phyloP scores from a whole-genome alignment of 2,329 filamentous ascomycete genomes.

The Talaromyces sp. region DNA sequence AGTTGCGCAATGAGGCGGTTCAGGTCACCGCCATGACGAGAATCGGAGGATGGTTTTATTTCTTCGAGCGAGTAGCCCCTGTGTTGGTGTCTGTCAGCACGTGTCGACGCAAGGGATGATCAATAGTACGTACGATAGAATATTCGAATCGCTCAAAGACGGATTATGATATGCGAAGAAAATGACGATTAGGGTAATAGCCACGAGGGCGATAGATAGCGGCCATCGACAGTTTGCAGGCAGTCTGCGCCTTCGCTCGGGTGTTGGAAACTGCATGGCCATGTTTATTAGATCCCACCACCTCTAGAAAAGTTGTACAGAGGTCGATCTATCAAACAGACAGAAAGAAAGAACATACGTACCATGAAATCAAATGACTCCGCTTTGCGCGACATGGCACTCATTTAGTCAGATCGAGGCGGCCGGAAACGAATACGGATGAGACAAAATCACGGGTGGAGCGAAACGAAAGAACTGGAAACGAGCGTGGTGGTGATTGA shows the following conservation, averaged over 20 bases:
- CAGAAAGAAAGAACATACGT: background rate
- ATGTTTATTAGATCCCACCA: background rate
- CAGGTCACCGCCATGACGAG: constrained; percentile 12
- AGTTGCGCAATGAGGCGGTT: constrained; percentile 15
- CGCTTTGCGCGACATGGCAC: constrained; percentile 17
- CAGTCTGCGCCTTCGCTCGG: constrained; percentile 19
- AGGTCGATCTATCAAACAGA: background rate
- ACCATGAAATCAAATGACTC: constrained; percentile 16
- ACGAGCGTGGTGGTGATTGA: background rate
- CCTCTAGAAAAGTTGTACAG: background rate
- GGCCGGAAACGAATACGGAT: background rate
- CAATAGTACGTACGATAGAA: constrained; percentile 14
- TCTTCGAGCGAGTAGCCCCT: constrained; percentile 15
- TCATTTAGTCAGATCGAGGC: background rate
- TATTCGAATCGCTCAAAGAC: constrained; percentile 10
- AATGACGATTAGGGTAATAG: constrained; percentile 9
- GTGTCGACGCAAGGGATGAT: constrained; percentile 6
- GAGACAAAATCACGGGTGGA: background rate
- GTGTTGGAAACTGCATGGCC: constrained; percentile 12
- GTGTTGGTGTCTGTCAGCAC: background rate
- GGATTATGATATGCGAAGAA: constrained; percentile 18
- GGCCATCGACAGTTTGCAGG: constrained; percentile 19
- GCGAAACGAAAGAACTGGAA: constrained; percentile 9
- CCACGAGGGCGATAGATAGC: constrained; percentile 8
- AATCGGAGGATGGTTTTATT: constrained; percentile 10